Evolutionary conservation across 2,329 filamentous ascomycete species (phyloP).

Genomic region (Plectosphaerella sp.): DNA sequence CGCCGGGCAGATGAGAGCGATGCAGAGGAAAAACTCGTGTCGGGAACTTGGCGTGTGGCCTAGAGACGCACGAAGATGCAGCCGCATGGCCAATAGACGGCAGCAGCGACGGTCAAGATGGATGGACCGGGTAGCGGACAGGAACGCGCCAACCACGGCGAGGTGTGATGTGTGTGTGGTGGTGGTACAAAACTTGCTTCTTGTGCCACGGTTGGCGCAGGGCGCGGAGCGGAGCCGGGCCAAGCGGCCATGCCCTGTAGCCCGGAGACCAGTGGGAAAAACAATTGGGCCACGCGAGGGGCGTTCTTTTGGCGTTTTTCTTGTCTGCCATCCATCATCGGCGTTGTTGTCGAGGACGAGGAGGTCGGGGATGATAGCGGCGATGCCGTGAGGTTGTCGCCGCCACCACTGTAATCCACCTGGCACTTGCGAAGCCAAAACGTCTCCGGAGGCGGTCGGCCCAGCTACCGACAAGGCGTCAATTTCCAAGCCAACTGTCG

Average conservation of each 20-base stretch:
- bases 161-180: neutral
- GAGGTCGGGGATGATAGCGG: neutral
- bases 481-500: no score
- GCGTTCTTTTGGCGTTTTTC: neutral
- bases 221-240: neutral
- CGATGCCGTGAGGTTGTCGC: no score
- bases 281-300: neutral
- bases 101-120: conserved; percentile 2
- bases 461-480: no score
- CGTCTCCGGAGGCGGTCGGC: no score
- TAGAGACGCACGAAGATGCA: neutral
- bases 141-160: conserved; percentile 9
- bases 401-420: no score
- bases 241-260: neutral
- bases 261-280: neutral
- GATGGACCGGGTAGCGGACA: conserved; percentile 6
- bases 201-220: neutral
- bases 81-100: conserved; percentile 3
- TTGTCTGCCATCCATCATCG: neutral
- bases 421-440: no score
- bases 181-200: conserved; percentile 10
- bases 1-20: no score
- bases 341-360: neutral
- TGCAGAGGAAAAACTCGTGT: neutral
- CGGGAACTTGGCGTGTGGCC: neutral